Percentiles rank a stretch among this genome's conserved stretches.
phyloP scores from a whole-genome alignment of 225 moss, liverwort and hornwort species.

The Climacium dendroides region DNA sequence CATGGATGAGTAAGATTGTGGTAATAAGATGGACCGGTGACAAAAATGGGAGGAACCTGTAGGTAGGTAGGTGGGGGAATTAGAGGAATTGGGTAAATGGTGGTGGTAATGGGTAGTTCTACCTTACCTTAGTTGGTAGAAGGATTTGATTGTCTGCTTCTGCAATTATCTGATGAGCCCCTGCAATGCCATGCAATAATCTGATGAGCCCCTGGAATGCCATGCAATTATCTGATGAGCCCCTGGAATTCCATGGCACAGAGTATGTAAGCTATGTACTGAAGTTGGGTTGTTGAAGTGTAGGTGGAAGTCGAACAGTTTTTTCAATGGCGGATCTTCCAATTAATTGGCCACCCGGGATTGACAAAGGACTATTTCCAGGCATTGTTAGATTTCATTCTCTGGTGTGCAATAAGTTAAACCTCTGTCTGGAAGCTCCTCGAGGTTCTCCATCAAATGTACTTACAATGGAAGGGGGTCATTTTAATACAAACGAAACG shows the following conservation, averaged over 20 bases:
- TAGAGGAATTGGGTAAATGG: too few species aligned
- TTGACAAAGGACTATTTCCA: background rate
- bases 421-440: background rate
- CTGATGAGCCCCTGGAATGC: too few species aligned
- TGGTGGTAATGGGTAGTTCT: too few species aligned
- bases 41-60: too few species aligned
- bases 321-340: background rate
- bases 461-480: accelerated
- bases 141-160: background rate
- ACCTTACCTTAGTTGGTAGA: too few species aligned
- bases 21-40: too few species aligned
- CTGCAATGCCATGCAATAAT: too few species aligned
- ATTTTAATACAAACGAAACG: too few species aligned
- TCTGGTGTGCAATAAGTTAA: background rate
- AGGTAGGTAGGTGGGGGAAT: too few species aligned
- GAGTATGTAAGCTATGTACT: background rate
- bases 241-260: too few species aligned
- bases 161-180: background rate
- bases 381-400: background rate
- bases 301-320: background rate
- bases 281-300: background rate
- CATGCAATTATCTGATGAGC: background rate
- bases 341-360: background rate
- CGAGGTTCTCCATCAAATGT: background rate
- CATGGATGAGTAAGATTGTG: too few species aligned